Percentiles rank a stretch among this genome's conserved stretches.
Conservation (phyloP, 2,329 filamentous ascomycete species). For the Cryphonectria nitschkei region DNA sequence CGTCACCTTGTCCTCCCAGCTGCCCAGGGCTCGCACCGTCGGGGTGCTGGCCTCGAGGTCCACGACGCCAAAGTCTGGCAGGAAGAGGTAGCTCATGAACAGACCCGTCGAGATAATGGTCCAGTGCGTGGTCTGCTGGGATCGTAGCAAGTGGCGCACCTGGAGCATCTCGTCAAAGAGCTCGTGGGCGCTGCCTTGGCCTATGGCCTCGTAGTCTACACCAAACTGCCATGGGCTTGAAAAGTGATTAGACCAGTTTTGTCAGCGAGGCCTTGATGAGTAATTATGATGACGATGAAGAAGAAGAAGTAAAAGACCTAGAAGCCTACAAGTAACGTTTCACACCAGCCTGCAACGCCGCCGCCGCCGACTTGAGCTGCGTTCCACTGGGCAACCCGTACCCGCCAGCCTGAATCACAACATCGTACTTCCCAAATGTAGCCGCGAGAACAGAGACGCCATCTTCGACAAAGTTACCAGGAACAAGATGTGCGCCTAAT, state of each 20-base stretch:
- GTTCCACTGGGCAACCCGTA: slow-evolving; percentile 59
- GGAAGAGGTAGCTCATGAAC: slow-evolving; percentile 73
- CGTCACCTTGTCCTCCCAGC: slow-evolving; percentile 65
- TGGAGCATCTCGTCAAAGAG: slow-evolving; percentile 70
- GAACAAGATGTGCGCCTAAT: slow-evolving; percentile 46
- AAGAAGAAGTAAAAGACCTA: not conserved
- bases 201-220: slow-evolving; percentile 70
- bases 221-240: slow-evolving; percentile 71
- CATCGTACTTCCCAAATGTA: slow-evolving; percentile 52
- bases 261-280: not conserved
- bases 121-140: slow-evolving; percentile 57
- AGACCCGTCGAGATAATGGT: slow-evolving; percentile 69
- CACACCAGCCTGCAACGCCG: slow-evolving; percentile 55
- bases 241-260: not conserved
- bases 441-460: slow-evolving; percentile 43
- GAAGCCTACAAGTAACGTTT: slow-evolving; percentile 52
- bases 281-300: not conserved
- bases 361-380: slow-evolving; percentile 60
- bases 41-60: slow-evolving; percentile 42
- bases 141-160: slow-evolving; percentile 57
- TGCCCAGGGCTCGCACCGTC: slow-evolving; percentile 58
- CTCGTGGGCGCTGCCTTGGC: slow-evolving; percentile 60
- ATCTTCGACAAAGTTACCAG: slow-evolving; percentile 48
- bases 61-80: slow-evolving; percentile 65
- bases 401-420: slow-evolving; percentile 64